A percentile compares a stretch with the other conserved stretches of the same genome.
Conservation (phyloP, 1,284 basidiomycete genomes). For the Marasmius fiardii region DNA sequence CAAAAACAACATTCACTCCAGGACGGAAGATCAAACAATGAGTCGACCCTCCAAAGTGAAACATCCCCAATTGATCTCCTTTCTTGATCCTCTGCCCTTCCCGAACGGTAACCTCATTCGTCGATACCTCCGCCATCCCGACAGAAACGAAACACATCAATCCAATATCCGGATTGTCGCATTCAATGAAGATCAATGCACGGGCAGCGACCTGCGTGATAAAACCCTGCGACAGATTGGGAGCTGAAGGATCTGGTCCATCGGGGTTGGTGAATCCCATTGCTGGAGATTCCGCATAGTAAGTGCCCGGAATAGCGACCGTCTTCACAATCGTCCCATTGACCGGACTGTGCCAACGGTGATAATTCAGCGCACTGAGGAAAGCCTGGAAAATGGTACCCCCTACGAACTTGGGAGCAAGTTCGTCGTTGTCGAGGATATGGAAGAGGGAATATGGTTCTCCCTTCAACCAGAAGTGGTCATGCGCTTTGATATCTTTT, state of each 20-base stretch:
- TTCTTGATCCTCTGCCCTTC: conserved; percentile 17
- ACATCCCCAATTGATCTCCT: conserved; percentile 23
- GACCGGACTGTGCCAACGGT: conserved; percentile 55
- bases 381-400: conserved; percentile 56
- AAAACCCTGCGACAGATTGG: conserved; percentile 21
- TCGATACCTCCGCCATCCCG: conserved; percentile 42
- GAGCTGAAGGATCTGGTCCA: no score
- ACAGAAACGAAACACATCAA: conserved; percentile 36
- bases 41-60: conserved; percentile 21
- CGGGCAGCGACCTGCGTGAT: conserved; percentile 27
- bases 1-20: neutral
- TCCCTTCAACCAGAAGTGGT: conserved; percentile 30
- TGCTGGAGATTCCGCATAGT: conserved; percentile 38
- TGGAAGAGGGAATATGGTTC: conserved; percentile 32
- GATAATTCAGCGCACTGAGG: conserved; percentile 44
- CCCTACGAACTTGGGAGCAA: conserved; percentile 33
- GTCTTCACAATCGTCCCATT: conserved; percentile 42
- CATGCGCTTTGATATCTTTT: conserved; percentile 22
- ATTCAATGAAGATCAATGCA: conserved; percentile 36
- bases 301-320: conserved; percentile 44
- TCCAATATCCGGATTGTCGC: conserved; percentile 34
- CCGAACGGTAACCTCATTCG: conserved; percentile 26
- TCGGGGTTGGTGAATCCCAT: conserved; percentile 9
- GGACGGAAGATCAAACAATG: conserved; percentile 8
- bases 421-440: conserved; percentile 27